Conservation (phyloP, 257 asterid species). For the Leonotis leonurus region DNA sequence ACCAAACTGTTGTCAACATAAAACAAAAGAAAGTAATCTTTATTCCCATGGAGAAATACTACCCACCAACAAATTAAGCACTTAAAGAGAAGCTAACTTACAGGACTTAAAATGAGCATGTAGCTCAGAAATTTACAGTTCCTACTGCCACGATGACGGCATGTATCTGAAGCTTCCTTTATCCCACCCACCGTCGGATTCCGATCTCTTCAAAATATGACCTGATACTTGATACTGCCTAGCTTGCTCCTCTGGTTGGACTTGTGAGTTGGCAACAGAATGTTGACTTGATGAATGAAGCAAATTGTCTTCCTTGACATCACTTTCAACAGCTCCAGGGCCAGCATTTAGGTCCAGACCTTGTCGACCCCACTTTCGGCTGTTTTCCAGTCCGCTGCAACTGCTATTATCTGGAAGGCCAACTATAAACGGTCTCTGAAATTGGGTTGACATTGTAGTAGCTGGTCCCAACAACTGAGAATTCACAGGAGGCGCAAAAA, state of each 20-base stretch:
- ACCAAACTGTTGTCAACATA: not conserved
- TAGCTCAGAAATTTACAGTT: not conserved
- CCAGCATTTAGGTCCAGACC: slow-evolving; percentile 89
- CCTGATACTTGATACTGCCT: slow-evolving; percentile 46
- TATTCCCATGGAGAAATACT: not conserved
- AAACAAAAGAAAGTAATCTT: not conserved
- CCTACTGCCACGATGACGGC: slow-evolving; percentile 75
- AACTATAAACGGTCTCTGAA: slow-evolving; percentile 64
- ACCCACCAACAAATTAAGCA: not conserved
- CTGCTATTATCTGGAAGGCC: slow-evolving; percentile 39
- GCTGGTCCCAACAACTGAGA: slow-evolving; percentile 53
- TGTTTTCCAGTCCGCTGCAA: slow-evolving; percentile 41
- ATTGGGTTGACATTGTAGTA: slow-evolving; percentile 48
- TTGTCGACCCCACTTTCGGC: slow-evolving; percentile 62
- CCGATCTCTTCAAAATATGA: slow-evolving; percentile 58
- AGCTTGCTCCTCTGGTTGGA: slow-evolving; percentile 56
- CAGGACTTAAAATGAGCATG: slow-evolving; percentile 8
- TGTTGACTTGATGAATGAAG: slow-evolving; percentile 50
- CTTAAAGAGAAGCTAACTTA: slow-evolving; percentile 20
- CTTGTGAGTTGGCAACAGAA: slow-evolving; percentile 53
- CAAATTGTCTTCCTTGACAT: slow-evolving; percentile 45
- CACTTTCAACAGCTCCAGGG: slow-evolving; percentile 60
- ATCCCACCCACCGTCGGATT: slow-evolving; percentile 80
- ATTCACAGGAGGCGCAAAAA: slow-evolving; percentile 43
- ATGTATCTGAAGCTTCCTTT: slow-evolving; percentile 57